Conservation (phyloP, 768 basidiomycete genomes). For the Fomitopsis serialis region DNA sequence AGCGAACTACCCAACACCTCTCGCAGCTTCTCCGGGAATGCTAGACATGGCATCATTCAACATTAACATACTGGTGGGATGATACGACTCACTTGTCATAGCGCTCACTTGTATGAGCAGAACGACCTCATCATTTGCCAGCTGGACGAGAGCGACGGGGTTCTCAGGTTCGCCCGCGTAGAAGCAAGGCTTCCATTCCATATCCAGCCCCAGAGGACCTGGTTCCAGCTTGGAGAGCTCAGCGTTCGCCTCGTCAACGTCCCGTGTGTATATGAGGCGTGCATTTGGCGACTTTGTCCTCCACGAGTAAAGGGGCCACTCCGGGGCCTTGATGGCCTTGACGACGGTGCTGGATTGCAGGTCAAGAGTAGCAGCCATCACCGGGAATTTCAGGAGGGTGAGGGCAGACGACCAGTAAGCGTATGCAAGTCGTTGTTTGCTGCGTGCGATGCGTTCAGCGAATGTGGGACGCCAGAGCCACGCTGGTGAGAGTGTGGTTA, state of each 20-base stretch:
- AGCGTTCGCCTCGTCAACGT: slow-evolving; percentile 9
- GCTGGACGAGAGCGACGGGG: slow-evolving; percentile 69
- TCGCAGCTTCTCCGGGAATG: slow-evolving; percentile 32
- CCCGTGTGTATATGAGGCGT: slow-evolving; percentile 18
- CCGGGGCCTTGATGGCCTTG: not conserved
- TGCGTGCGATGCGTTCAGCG: no score
- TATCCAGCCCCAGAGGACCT: slow-evolving; percentile 55
- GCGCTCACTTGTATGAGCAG: slow-evolving; percentile 60
- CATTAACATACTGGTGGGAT: not conserved
- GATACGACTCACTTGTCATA: slow-evolving; percentile 40
- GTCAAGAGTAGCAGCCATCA: no score
- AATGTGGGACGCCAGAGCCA: no score
- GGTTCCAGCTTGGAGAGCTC: slow-evolving; percentile 14
- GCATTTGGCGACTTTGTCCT: slow-evolving; percentile 13
- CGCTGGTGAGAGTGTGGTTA: no score
- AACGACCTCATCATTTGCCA: slow-evolving; percentile 50
- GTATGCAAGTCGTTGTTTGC: no score
- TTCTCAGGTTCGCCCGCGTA: slow-evolving; percentile 51
- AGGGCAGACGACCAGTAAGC: no score
- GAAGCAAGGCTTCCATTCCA: slow-evolving; percentile 73
- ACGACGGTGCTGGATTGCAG: no score
- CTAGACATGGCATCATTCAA: slow-evolving; percentile 1
- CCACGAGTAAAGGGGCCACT: slow-evolving; percentile 15
- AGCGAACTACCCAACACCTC: slow-evolving; percentile 46
- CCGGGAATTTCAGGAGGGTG: no score